A percentile compares a stretch with the other conserved stretches of the same genome.
phyloP scores from a whole-genome alignment of 345 rosid genomes.

The Geranium rotundifolium region DNA sequence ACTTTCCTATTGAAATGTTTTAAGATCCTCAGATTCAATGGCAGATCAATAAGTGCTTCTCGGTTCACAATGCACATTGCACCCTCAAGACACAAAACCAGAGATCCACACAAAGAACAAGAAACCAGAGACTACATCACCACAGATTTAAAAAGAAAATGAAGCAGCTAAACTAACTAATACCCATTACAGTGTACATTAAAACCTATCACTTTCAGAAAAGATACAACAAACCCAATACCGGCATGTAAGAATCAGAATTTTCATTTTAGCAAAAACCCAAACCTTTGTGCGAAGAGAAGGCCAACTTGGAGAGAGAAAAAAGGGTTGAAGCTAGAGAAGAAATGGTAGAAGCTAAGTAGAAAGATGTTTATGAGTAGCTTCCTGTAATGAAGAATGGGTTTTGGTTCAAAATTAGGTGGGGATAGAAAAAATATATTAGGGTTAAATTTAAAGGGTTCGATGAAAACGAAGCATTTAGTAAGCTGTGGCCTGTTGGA shows the following conservation, averaged over 20 bases:
- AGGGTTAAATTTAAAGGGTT: background rate
- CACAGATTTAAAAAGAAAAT: background rate
- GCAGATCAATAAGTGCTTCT: background rate
- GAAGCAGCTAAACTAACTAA: background rate
- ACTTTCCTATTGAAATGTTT: too few relatives aligned
- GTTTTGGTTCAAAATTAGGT: background rate
- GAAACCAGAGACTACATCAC: background rate
- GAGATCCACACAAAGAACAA: background rate
- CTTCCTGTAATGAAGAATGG: background rate
- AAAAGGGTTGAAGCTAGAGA: background rate
- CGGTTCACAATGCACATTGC: background rate
- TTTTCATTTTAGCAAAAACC: too few relatives aligned
- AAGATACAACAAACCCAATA: too few relatives aligned
- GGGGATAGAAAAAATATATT: too few relatives aligned
- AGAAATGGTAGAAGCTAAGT: background rate
- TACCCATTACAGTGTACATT: background rate
- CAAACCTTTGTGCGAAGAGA: background rate
- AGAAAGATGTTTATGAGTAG: background rate
- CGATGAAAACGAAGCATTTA: background rate
- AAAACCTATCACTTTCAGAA: background rate
- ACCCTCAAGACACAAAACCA: background rate
- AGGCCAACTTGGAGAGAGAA: background rate
- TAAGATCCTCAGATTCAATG: background rate
- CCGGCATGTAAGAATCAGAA: too few relatives aligned
- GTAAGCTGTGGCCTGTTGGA: background rate